Conservation (phyloP, 371 early-diverging fungal genomes). For the Rhizopus delemar region DNA sequence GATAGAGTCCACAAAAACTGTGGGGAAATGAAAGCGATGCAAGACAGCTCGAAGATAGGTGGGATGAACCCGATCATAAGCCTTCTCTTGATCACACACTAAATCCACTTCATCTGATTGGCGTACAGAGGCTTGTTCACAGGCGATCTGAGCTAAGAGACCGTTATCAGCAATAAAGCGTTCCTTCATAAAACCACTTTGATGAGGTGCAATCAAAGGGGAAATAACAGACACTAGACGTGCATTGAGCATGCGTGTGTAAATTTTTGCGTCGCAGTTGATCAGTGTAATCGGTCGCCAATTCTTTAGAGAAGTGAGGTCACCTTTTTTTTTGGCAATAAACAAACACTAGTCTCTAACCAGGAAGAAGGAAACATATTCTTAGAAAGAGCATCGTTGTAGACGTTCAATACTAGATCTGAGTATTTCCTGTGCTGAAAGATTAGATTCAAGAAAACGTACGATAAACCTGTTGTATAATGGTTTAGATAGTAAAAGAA, state of each 20-base stretch:
- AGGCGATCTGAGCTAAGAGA: background rate
- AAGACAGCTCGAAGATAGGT: conserved; percentile 7
- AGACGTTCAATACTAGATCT: background rate
- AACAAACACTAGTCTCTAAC: conserved; percentile 17
- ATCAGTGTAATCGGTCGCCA: conserved; percentile 18
- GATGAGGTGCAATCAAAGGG: conserved; percentile 3
- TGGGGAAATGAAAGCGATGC: conserved; percentile 12
- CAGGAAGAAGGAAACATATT: conserved; percentile 16
- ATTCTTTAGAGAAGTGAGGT: background rate
- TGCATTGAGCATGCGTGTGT: conserved; percentile 22
- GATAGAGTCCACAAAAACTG: background rate
- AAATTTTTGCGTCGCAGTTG: conserved; percentile 31
- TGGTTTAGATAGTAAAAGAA: no score
- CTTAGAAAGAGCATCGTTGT: conserved; percentile 3
- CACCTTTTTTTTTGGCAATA: conserved; percentile 22
- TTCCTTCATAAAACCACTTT: conserved; percentile 9
- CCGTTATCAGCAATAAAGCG: conserved; percentile 20
- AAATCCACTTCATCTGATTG: conserved; percentile 8
- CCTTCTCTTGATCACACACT: conserved; percentile 21
- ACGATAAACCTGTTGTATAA: no score
- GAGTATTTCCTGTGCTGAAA: background rate
- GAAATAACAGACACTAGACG: background rate
- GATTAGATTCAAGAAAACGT: background rate
- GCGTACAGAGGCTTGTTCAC: conserved; percentile 11
- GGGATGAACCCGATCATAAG: conserved; percentile 22